phyloP scores from a whole-genome alignment of 2,329 filamentous ascomycete genomes.

The Metarhizium humberi region DNA sequence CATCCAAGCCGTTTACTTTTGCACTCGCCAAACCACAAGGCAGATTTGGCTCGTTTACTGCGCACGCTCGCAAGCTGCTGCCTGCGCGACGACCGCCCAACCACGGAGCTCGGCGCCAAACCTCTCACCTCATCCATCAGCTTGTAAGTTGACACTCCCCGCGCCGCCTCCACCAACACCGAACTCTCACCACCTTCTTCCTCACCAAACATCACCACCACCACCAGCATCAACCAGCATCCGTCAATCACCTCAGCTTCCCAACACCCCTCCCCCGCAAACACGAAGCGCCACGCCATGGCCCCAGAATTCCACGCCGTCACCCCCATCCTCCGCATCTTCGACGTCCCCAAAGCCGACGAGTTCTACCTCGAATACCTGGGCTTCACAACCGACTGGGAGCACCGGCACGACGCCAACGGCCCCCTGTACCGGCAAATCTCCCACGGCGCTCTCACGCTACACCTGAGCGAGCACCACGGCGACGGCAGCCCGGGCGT shows the following conservation, averaged over 20 bases:
- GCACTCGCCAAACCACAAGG: too few species aligned
- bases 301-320: conserved; percentile 6
- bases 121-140: too few species aligned
- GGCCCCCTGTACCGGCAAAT: conserved; percentile 12
- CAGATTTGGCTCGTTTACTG: too few species aligned
- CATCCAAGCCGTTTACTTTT: too few species aligned
- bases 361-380: conserved; percentile 12
- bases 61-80: too few species aligned
- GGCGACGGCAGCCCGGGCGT: conserved; percentile 11
- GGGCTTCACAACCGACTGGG: conserved; percentile 12
- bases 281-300: neutral
- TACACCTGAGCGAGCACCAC: conserved; percentile 13
- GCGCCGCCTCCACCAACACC: too few species aligned
- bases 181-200: too few species aligned
- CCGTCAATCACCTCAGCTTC: neutral
- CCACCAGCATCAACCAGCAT: neutral
- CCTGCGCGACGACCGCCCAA: too few species aligned
- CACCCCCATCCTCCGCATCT: conserved; percentile 12
- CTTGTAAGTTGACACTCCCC: too few species aligned
- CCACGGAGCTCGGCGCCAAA: too few species aligned
- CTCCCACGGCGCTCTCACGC: conserved; percentile 6
- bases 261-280: neutral
- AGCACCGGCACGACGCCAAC: conserved; percentile 11
- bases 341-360: conserved; percentile 12
- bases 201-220: too few species aligned